Percentiles rank a stretch among this genome's conserved stretches.
phyloP scores from a whole-genome alignment of 805 yeast genomes.

The Sungouiozyma intestinalis region DNA sequence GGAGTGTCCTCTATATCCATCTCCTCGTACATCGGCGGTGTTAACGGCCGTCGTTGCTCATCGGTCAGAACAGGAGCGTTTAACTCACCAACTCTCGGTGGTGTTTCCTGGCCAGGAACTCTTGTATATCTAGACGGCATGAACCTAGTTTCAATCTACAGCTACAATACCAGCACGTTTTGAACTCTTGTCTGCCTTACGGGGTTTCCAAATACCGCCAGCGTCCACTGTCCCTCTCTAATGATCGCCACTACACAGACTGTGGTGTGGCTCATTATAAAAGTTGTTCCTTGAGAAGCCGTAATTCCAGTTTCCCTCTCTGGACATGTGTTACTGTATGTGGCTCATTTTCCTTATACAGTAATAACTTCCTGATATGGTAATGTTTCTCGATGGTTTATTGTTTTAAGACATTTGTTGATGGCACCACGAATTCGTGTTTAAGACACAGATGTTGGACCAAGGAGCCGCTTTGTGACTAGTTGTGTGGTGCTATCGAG shows the following conservation, averaged over 20 bases:
- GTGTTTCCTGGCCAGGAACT: background rate
- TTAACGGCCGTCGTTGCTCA: background rate
- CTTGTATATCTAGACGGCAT: constrained; percentile 2
- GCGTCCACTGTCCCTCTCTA: background rate
- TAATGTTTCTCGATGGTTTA: background rate
- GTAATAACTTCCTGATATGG: background rate
- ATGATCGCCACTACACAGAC: background rate
- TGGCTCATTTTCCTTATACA: background rate
- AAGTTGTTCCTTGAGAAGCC: no score
- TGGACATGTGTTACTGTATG: no score
- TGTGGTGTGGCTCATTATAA: background rate
- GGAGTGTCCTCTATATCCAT: background rate
- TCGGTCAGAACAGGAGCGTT: background rate
- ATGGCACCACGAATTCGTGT: no score
- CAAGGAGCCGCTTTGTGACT: no score
- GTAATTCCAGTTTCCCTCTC: no score
- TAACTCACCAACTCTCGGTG: background rate
- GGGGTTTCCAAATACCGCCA: no score
- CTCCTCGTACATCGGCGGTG: background rate
- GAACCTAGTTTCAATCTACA: background rate
- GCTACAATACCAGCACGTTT: background rate
- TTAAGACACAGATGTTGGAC: no score
- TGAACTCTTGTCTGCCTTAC: no score
- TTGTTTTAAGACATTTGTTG: background rate
- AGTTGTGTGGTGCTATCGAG: no score